Base-by-base conservation (phyloP, 305 asterid genomes). In the Fraxinus albicans region DNA sequence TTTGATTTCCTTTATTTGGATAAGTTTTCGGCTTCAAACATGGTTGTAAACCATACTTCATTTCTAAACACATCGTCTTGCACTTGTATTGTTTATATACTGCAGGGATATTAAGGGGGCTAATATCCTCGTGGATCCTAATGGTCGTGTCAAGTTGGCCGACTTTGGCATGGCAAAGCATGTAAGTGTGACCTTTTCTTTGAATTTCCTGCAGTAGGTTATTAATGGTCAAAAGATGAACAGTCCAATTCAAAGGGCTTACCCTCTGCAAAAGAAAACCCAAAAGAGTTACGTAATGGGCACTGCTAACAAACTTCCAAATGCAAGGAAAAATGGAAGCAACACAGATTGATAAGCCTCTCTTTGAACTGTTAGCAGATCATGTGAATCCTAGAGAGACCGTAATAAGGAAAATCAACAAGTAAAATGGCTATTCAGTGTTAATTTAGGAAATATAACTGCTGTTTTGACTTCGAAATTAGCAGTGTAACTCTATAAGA, bases 151-250 rank as follows among this genome's bases (percentile, higher is more conserved):
- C 76, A 97, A 97, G 91, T 86, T 97, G 88, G 99, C 97, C 8
- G 97, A 95, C 85, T 93, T 97, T 87, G 99, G 98, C 80, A 95
- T 94, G 96, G 97, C 98, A 84, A 94, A 95, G 86, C 99, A 95
- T 91, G 99, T 95, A 92, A 93, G 97, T 88, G 38, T 53, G 82
- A 67, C 29, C 73, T 53, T 72, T 40, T 72, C 76, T 72, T 33
- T 72, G 40, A 72, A 72, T 17, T 33, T 72, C 42, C 25, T 72
- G 36, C 76, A 13, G 42, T 33, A 33, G 4, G 12, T 65, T 25
- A 65, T 25, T 72, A 70, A 29, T 72, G 25, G 76, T 72, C 76
- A 70, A 70, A 21, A 72, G 19, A 72, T 33, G 35, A 69, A 69
- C 34, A 69, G 23, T 72, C 25, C 44, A 12, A 33, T 31, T 72